These are phyloP conservation scores for Candida gigantensis DNA, from an alignment of 1,139 yeast species.

Conservation along the genomic window DNA sequence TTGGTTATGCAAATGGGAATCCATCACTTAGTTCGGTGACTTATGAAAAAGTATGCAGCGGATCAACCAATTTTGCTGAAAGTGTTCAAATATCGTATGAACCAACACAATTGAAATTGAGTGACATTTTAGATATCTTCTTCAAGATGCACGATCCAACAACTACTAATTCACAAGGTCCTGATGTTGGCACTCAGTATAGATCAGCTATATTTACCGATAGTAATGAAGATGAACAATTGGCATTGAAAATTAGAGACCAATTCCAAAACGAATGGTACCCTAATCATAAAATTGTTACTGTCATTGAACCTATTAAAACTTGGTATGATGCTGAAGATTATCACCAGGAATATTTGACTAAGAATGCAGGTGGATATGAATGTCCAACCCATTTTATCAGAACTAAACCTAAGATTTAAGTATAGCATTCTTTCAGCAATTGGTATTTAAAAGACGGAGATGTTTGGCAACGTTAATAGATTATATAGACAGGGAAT, in stretches of 20 bases:
- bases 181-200: slow-evolving; percentile 82
- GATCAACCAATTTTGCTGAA: slow-evolving; percentile 74
- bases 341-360: slow-evolving; percentile 82
- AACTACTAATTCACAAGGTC: slow-evolving; percentile 68
- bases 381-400: slow-evolving; percentile 86
- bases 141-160: slow-evolving; percentile 85
- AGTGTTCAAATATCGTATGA: slow-evolving; percentile 81
- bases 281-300: slow-evolving; percentile 49
- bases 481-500: too few species aligned
- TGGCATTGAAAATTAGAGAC: slow-evolving; percentile 31
- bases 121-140: slow-evolving; percentile 76
- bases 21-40: slow-evolving; percentile 51
- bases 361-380: slow-evolving; percentile 80
- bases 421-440: too few species aligned
- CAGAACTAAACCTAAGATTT: slow-evolving; percentile 41
- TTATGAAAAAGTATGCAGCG: slow-evolving; percentile 75
- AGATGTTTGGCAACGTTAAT: too few species aligned
- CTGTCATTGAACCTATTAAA: slow-evolving; percentile 66
- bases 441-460: too few species aligned
- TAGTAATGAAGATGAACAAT: slow-evolving; percentile 39
- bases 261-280: slow-evolving; percentile 43
- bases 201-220: slow-evolving; percentile 75
- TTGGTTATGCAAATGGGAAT: slow-evolving; percentile 87
- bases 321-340: slow-evolving; percentile 91
- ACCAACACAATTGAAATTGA: slow-evolving; percentile 59